Percentiles rank a stretch among this genome's conserved stretches.
These are phyloP conservation scores for Oxyria digyna DNA, from an alignment of 148 eudicot genomes.

Conservation along the genomic window DNA sequence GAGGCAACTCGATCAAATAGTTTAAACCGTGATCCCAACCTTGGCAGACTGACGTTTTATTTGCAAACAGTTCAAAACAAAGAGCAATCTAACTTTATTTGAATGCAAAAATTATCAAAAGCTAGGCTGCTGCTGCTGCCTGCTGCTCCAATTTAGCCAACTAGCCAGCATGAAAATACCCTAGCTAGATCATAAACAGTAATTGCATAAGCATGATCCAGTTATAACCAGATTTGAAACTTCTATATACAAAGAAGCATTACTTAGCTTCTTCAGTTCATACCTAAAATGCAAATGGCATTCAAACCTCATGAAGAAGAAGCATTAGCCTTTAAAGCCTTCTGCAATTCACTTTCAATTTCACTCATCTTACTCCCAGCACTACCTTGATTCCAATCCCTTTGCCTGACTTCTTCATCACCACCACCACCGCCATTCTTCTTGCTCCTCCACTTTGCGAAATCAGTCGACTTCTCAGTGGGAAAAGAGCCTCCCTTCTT, in stretches of 20 bases:
- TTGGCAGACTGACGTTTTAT: background rate
- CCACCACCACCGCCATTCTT: conserved; percentile 24
- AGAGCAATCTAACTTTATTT: background rate
- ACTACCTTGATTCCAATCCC: conserved; percentile 25
- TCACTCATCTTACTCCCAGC: conserved; percentile 22
- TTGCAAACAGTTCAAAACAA: background rate
- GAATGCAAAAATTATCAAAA: background rate
- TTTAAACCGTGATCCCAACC: too few species aligned
- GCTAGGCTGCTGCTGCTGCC: background rate
- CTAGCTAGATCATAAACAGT: conserved; percentile 2
- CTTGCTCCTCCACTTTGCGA: conserved; percentile 60
- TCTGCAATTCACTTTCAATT: conserved; percentile 74
- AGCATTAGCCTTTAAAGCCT: conserved; percentile 81
- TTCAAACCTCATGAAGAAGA: conserved; percentile 33
- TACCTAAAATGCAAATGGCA: background rate
- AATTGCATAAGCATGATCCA: background rate
- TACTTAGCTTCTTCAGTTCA: background rate
- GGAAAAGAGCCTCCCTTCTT: conserved; percentile 11
- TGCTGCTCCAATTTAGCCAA: background rate
- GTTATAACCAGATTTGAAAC: background rate
- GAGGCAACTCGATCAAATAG: too few species aligned
- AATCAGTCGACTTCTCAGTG: conserved; percentile 29
- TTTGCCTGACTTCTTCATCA: conserved; percentile 14
- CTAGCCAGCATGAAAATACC: background rate
- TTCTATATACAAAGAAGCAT: conserved; percentile 2